Evolutionary conservation across 257 asterid species (phyloP).

Genomic region (Apocynum venetum): DNA sequence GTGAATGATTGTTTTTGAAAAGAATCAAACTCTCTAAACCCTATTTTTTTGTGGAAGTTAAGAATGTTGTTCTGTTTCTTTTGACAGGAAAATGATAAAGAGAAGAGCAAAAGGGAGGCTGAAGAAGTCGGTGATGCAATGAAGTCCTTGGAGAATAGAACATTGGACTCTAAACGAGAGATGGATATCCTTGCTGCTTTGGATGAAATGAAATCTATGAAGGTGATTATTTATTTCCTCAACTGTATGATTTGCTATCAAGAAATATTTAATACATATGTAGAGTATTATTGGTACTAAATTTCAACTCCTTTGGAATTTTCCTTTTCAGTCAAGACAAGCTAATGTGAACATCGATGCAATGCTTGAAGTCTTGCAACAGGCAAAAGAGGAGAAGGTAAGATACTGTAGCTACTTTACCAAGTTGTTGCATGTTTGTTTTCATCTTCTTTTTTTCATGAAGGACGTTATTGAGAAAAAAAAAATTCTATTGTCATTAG

Average conservation of each 20-base stretch:
- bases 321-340: conserved; percentile 62
- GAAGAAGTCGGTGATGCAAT: conserved; percentile 98
- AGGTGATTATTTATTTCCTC: conserved; percentile 36
- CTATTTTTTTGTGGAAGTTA: background rate
- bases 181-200: conserved; percentile 90
- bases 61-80: background rate
- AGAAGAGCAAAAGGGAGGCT: conserved; percentile 50
- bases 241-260: background rate
- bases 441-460: background rate
- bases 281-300: background rate
- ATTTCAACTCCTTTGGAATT: background rate
- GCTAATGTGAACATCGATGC: conserved; percentile 84
- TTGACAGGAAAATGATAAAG: conserved; percentile 53
- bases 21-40: background rate
- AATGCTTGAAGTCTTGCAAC: conserved; percentile 78
- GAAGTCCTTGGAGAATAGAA: conserved; percentile 90
- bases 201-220: conserved; percentile 94
- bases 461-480: background rate
- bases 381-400: conserved; percentile 55
- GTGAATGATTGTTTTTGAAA: conserved; percentile 20
- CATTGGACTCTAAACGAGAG: conserved; percentile 79
- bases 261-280: background rate
- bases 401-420: conserved; percentile 11
- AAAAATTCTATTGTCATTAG: background rate
- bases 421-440: background rate